Base-by-base conservation (phyloP, 257 asterid species). In the Fraxinus pennsylvanica region DNA sequence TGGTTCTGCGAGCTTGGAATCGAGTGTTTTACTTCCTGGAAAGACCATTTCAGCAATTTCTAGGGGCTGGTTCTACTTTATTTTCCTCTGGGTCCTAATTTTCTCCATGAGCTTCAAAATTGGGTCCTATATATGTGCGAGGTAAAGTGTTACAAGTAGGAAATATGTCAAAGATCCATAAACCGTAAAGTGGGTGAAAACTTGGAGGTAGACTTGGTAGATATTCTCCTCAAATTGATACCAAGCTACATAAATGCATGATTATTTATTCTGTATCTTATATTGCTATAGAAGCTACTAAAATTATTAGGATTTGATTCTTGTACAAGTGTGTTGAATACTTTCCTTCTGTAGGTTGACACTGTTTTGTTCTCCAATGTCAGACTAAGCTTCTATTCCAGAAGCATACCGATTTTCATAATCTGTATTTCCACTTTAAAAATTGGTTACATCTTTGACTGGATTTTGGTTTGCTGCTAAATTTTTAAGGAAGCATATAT, bases 41-140 rank as follows among this genome's bases (percentile, higher is more conserved):
- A 94, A 94, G 94, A 65, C 81, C 5, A 54, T 73, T 3, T 63
- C 89, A 2, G 66, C 87, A 0, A 32, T 83, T 4, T 80, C 89
- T 19, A 82, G 87, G 78, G 86, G 86, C 43, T 90, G 86, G 94
- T 78, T 92, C 83, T 89, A 66, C 85, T 81, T 86, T 47, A 72
- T 92, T 38, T 85, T 87, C 57, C 75, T 88, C 9, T 94, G 89
- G 89, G 85, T 90, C 75, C 77, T 90, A 7, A 30, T 95, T 71
- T 89, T 93, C 74, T 88, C 96, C 75, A 52, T 88, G 77, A 85
- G 91, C 91, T 82, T 86, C 82, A 93, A 91, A 76, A 27, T 90
- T 2, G 93, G 95, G 78, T 81, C 82, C 83, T 84, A 73, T 38
- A 54, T 94, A 61, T 84, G 83, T 69, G 92, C 93, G 33, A 82